Conservation (phyloP, 2,329 filamentous ascomycete genomes). For the Penicillium sp. region DNA sequence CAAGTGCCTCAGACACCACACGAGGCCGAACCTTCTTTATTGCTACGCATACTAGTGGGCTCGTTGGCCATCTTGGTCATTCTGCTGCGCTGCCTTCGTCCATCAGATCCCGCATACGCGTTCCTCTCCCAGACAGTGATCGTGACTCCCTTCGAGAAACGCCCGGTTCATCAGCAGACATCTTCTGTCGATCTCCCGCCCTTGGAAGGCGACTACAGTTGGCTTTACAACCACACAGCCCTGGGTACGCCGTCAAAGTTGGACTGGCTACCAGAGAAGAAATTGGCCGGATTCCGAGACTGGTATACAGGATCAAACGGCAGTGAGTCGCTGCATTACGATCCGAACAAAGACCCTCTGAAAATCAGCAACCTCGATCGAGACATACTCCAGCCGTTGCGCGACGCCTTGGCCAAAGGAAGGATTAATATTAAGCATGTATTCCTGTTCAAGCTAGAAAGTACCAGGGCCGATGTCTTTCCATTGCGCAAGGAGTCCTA, state of each 20-base stretch:
- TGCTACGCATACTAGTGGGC: conserved; percentile 7
- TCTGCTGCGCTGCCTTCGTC: conserved; percentile 13
- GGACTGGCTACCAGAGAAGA: conserved; percentile 20
- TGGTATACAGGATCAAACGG: conserved; percentile 16
- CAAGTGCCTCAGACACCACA: background rate
- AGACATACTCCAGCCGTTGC: conserved; percentile 24
- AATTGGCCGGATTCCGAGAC: conserved; percentile 20
- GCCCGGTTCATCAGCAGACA: conserved; percentile 2
- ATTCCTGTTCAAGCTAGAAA: conserved; percentile 41
- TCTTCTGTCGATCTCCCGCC: conserved; percentile 11
- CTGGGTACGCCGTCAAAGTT: conserved; percentile 11
- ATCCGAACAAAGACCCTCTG: conserved; percentile 36
- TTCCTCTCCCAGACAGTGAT: conserved; percentile 22
- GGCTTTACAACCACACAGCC: conserved; percentile 21
- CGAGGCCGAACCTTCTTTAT: background rate
- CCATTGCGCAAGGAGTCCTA: conserved; percentile 38
- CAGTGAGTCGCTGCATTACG: conserved; percentile 27
- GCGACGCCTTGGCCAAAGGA: conserved; percentile 15
- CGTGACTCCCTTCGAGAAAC: conserved; percentile 19
- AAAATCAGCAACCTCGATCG: conserved; percentile 39
- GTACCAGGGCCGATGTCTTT: conserved; percentile 43
- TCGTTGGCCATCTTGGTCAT: conserved; percentile 1
- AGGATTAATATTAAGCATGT: conserved; percentile 39
- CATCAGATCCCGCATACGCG: conserved; percentile 13
- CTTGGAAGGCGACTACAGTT: conserved; percentile 17